A percentile compares a stretch with the other conserved stretches of the same genome.
Evolutionary conservation across 169 alveolate genomes (phyloP).

Genomic region (Miamiensis avidus): DNA sequence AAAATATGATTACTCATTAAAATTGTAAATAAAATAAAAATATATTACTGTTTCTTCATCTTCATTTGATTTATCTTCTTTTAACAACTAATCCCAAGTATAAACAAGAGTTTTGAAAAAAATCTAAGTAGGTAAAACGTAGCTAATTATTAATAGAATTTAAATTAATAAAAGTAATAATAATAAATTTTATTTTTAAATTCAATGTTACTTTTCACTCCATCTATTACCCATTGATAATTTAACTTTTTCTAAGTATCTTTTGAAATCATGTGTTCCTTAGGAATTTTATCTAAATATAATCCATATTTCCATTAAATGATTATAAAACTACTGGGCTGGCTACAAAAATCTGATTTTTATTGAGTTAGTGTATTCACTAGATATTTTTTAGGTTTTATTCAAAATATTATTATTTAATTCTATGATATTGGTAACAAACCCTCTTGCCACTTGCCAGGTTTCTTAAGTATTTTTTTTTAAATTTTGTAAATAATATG

Average conservation of each 20-base stretch:
- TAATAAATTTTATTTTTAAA: background rate
- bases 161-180: background rate
- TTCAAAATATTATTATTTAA: slow-evolving; percentile 6
- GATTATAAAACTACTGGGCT: slow-evolving; percentile 24
- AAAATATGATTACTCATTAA: background rate
- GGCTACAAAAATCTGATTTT: slow-evolving; percentile 29
- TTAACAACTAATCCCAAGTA: slow-evolving; percentile 6
- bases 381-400: background rate
- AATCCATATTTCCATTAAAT: slow-evolving; percentile 25
- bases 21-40: background rate
- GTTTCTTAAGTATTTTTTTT: slow-evolving; percentile 6
- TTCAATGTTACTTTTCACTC: slow-evolving; percentile 18
- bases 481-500: slow-evolving; percentile 14
- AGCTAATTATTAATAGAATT: background rate
- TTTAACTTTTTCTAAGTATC: slow-evolving; percentile 18
- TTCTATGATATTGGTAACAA: slow-evolving; percentile 29
- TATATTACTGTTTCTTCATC: slow-evolving; percentile 28
- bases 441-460: slow-evolving; percentile 33
- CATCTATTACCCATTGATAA: slow-evolving; percentile 15
- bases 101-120: slow-evolving; percentile 20
- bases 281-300: slow-evolving; percentile 2
- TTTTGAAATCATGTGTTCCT: slow-evolving; percentile 3
- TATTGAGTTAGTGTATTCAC: slow-evolving; percentile 12
- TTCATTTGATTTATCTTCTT: slow-evolving; percentile 13
- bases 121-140: slow-evolving; percentile 8